Percentiles rank a stretch among this genome's conserved stretches.
Conservation (phyloP, 108 stramenopile species). For the Schizochytrium sp. region DNA sequence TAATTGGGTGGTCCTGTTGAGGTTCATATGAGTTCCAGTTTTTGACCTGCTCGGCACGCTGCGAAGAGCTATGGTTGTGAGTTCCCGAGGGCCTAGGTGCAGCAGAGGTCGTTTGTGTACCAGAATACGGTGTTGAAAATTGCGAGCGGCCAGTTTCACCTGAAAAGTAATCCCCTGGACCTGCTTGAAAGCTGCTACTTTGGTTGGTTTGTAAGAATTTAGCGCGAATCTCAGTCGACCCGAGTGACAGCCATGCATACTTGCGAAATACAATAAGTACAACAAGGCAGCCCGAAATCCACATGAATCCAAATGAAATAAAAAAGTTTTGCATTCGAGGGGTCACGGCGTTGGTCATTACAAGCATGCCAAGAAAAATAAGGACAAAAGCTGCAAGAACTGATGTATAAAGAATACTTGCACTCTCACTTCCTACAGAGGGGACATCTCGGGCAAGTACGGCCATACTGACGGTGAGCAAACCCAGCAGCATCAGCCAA, state of each 20-base stretch:
- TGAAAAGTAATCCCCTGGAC: neutral
- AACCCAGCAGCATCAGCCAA: neutral
- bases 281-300: slow-evolving; percentile 38
- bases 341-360: neutral
- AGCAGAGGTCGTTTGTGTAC: neutral
- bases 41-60: neutral
- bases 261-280: slow-evolving; percentile 50
- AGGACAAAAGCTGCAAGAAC: slow-evolving; percentile 18
- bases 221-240: neutral
- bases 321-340: slow-evolving; percentile 25
- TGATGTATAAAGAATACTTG: neutral
- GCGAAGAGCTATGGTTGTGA: neutral
- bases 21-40: neutral
- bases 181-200: neutral
- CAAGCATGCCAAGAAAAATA: slow-evolving; percentile 8
- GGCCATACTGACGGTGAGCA: slow-evolving; percentile 17
- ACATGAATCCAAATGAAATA: slow-evolving; percentile 45
- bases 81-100: neutral
- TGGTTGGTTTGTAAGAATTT: neutral
- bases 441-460: slow-evolving; percentile 6
- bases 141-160: neutral
- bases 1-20: neutral
- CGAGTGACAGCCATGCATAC: slow-evolving; percentile 24
- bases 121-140: neutral
- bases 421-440: slow-evolving; percentile 34